Percentiles rank a stretch among this genome's conserved stretches.
These are phyloP conservation scores for Wallemia hederae DNA, from an alignment of 1,284 basidiomycete species.

Conservation along the genomic window DNA sequence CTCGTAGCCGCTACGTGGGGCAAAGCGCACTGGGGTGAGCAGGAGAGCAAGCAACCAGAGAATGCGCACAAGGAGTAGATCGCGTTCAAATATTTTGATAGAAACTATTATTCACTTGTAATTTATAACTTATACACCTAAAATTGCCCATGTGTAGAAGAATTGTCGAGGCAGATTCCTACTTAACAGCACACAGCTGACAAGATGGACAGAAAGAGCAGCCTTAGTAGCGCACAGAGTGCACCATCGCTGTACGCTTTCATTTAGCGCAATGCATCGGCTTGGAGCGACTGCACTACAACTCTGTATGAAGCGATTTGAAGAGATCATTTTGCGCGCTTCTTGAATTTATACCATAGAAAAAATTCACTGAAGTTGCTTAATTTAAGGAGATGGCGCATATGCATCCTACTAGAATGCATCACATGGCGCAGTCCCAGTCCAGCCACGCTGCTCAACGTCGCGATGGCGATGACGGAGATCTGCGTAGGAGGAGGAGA, in stretches of 20 bases:
- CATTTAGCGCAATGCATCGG: background rate
- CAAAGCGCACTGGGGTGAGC: conserved; percentile 21
- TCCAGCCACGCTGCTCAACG: too few relatives aligned
- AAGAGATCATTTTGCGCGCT: background rate
- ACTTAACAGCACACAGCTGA: background rate
- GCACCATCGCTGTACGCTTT: background rate
- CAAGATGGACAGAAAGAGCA: background rate
- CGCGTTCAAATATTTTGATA: background rate
- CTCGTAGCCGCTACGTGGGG: conserved; percentile 65
- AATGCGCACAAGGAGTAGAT: too few relatives aligned
- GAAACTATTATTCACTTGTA: background rate
- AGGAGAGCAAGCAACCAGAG: conserved; percentile 3
- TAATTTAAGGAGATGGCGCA: too few relatives aligned
- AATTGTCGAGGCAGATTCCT: background rate
- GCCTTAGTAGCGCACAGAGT: background rate
- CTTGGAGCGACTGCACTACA: background rate
- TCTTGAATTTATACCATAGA: background rate
- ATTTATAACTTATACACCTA: background rate
- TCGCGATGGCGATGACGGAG: background rate
- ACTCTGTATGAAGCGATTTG: background rate
- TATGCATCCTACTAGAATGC: too few relatives aligned
- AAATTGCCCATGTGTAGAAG: too few relatives aligned
- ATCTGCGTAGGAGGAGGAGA: background rate
- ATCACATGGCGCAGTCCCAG: too few relatives aligned
- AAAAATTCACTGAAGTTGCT: background rate